Evolutionary conservation across 1,139 yeast genomes (phyloP).

Genomic region (Sporopachydermia cereana): DNA sequence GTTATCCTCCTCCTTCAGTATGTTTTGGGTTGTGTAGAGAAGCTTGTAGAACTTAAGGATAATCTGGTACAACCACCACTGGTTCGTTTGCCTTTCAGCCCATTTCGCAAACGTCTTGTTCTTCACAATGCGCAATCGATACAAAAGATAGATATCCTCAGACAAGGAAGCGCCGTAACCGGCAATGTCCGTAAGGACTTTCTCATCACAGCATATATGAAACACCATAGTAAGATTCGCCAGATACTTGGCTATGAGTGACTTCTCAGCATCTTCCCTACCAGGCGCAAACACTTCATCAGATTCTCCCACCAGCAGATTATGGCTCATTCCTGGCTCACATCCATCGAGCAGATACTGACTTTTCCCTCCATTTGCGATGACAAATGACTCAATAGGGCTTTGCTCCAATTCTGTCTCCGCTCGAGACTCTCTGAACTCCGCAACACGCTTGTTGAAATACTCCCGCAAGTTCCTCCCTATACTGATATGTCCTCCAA

Average conservation of each 20-base stretch:
- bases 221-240: not conserved
- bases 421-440: not conserved
- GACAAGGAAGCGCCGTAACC: not conserved
- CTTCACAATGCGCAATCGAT: constrained; percentile 2
- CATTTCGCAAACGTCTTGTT: constrained; percentile 5
- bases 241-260: not conserved
- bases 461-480: not conserved
- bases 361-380: too few species aligned
- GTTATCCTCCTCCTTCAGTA: constrained; percentile 1
- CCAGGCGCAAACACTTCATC: not conserved
- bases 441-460: not conserved
- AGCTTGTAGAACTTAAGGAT: constrained; percentile 14
- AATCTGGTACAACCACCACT: constrained; percentile 14
- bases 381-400: not conserved
- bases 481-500: constrained; percentile 1
- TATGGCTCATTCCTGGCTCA: too few species aligned
- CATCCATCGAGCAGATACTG: too few species aligned
- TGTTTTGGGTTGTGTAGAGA: not conserved
- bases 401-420: not conserved
- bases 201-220: not conserved
- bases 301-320: not conserved
- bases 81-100: not conserved
- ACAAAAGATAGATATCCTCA: constrained; percentile 2
- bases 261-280: not conserved
- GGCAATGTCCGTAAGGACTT: not conserved